These are phyloP conservation scores for Spergularia marina DNA, from an alignment of 148 eudicot species.

Conservation along the genomic window DNA sequence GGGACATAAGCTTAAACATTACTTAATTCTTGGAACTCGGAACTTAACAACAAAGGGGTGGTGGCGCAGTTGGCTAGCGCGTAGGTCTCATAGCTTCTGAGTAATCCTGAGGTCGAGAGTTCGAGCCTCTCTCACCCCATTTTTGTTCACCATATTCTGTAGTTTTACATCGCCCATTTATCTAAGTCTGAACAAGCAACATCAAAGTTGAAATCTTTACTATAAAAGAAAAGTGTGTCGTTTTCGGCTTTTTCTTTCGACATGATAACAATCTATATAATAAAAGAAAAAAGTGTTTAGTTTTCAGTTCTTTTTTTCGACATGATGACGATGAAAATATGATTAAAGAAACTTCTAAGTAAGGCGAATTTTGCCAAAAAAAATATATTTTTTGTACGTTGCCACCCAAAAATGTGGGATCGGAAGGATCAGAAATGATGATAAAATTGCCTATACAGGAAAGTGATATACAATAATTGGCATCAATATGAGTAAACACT, in stretches of 20 bases:
- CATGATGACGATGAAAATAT: background rate
- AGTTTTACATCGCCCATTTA: too few species aligned
- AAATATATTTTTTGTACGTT: constrained; percentile 16
- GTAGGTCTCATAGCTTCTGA: constrained; percentile 56
- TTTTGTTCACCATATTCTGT: too few species aligned
- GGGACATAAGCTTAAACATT: too few species aligned
- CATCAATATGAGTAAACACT: constrained; percentile 5
- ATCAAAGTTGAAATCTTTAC: too few species aligned
- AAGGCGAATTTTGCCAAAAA: background rate
- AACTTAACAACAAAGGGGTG: constrained; percentile 28
- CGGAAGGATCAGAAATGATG: background rate
- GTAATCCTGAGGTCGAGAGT: constrained; percentile 60
- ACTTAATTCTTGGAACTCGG: too few species aligned
- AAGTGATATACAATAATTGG: constrained; percentile 13
- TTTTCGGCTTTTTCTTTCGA: too few species aligned
- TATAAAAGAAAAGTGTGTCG: too few species aligned
- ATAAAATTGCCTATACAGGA: constrained; percentile 30
- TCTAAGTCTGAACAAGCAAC: too few species aligned
- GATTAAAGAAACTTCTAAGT: background rate
- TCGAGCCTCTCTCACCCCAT: constrained; percentile 60
- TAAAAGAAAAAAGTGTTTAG: too few species aligned
- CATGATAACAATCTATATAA: too few species aligned
- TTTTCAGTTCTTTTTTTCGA: too few species aligned
- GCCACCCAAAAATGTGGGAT: constrained; percentile 21
- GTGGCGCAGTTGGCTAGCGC: constrained; percentile 67